Evolutionary conservation across 495 filamentous ascomycete genomes (phyloP).

Genomic region (Cercophora sp.): DNA sequence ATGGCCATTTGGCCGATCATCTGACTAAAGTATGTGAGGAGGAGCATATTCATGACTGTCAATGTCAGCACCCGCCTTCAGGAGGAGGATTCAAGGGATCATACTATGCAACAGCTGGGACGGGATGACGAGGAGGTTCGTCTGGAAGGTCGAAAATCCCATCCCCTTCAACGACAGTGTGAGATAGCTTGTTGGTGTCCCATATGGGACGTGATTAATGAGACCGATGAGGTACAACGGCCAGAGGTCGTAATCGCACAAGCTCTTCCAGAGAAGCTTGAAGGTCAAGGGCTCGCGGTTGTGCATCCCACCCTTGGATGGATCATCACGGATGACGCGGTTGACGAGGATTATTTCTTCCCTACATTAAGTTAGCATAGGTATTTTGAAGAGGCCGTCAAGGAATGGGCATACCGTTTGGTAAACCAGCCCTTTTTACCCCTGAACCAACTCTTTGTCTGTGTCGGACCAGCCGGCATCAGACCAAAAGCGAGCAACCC

Average conservation of each 20-base stretch:
- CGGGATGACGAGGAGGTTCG: slow-evolving; percentile 49
- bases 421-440: slow-evolving; percentile 47
- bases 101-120: slow-evolving; percentile 34
- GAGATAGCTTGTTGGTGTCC: slow-evolving; percentile 55
- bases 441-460: slow-evolving; percentile 46
- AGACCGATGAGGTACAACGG: slow-evolving; percentile 64
- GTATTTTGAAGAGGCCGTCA: too few species aligned
- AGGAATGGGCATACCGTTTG: slow-evolving; percentile 25
- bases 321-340: slow-evolving; percentile 48
- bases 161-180: slow-evolving; percentile 58
- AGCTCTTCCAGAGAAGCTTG: slow-evolving; percentile 51
- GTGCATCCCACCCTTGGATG: slow-evolving; percentile 46
- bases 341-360: slow-evolving; percentile 53
- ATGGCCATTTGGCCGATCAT: slow-evolving; percentile 29
- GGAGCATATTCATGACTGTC: slow-evolving; percentile 42
- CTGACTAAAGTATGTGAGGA: slow-evolving; percentile 46
- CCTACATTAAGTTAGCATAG: slow-evolving; percentile 2
- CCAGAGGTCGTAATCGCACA: slow-evolving; percentile 72
- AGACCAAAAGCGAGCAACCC: slow-evolving; percentile 48
- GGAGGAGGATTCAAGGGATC: not conserved
- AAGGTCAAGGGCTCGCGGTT: slow-evolving; percentile 45
- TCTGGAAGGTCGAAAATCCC: slow-evolving; percentile 63
- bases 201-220: slow-evolving; percentile 52
- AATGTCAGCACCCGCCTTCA: slow-evolving; percentile 45
- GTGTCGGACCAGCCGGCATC: slow-evolving; percentile 50